phyloP scores from a whole-genome alignment of 139 green algal species.

The Closterium sp. region DNA sequence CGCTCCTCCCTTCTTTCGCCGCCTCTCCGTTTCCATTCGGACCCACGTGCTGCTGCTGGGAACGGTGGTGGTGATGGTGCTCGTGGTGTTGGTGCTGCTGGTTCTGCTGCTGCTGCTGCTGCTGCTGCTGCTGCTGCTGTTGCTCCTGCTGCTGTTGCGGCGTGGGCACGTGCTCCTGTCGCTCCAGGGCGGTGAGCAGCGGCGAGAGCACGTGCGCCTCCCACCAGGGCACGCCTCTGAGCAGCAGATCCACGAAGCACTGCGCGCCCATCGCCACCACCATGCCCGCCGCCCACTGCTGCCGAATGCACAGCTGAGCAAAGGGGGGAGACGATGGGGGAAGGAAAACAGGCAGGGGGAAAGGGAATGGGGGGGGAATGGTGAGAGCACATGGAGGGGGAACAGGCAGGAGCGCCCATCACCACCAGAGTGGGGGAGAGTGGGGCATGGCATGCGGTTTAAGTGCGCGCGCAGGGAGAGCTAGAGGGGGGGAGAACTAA shows the following conservation, averaged over 20 bases:
- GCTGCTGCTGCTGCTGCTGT: background rate
- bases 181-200: background rate
- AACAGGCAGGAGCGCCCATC: too few species aligned
- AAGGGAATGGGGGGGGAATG: too few species aligned
- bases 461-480: background rate
- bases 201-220: background rate
- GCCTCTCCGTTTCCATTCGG: background rate
- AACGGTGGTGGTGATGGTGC: background rate
- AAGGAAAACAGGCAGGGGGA: background rate
- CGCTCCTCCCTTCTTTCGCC: background rate
- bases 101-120: background rate
- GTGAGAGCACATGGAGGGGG: too few species aligned
- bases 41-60: background rate
- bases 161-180: background rate
- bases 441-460: background rate
- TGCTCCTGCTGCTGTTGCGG: background rate
- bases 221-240: background rate
- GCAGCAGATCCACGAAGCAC: background rate
- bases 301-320: background rate
- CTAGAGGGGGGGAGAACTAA: too few species aligned
- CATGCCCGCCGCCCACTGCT: background rate
- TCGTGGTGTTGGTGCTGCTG: background rate
- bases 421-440: too few species aligned
- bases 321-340: background rate
- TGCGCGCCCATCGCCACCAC: background rate